Evolutionary conservation across 2,329 filamentous ascomycete genomes (phyloP).

Genomic region (Exophiala lecanii-corni): DNA sequence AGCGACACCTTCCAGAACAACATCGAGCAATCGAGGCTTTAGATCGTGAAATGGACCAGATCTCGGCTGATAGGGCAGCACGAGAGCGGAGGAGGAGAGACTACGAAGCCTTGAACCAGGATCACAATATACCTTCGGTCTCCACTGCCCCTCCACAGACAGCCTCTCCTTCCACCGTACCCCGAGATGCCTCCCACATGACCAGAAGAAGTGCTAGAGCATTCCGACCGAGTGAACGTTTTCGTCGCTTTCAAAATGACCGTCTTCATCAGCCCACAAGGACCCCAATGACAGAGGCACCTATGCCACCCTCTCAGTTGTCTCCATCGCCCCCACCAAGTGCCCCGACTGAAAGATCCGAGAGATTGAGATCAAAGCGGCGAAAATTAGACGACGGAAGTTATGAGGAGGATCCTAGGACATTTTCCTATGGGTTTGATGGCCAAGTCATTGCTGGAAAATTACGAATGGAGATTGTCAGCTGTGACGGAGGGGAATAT

Average conservation of each 20-base stretch:
- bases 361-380: constrained; percentile 57
- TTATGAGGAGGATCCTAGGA: constrained; percentile 41
- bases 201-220: constrained; percentile 26
- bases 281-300: constrained; percentile 16
- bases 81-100: constrained; percentile 21
- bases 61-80: constrained; percentile 24
- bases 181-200: constrained; percentile 8
- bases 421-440: constrained; percentile 76
- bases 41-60: constrained; percentile 36
- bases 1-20: constrained; percentile 32
- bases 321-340: constrained; percentile 8
- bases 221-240: constrained; percentile 28
- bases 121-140: constrained; percentile 8
- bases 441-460: constrained; percentile 81
- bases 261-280: constrained; percentile 16
- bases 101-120: constrained; percentile 13
- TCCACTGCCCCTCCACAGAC: constrained; percentile 11
- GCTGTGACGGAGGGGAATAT: constrained; percentile 75
- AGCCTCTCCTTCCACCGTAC: constrained; percentile 14
- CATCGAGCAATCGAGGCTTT: constrained; percentile 36
- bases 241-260: constrained; percentile 22
- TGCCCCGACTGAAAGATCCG: constrained; percentile 22
- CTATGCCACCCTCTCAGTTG: constrained; percentile 6
- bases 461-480: constrained; percentile 80
- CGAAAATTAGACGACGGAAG: constrained; percentile 66